These are phyloP conservation scores for Herpetomonas samuelpessoai DNA, from an alignment of 208 protist genomes.

Conservation along the genomic window DNA sequence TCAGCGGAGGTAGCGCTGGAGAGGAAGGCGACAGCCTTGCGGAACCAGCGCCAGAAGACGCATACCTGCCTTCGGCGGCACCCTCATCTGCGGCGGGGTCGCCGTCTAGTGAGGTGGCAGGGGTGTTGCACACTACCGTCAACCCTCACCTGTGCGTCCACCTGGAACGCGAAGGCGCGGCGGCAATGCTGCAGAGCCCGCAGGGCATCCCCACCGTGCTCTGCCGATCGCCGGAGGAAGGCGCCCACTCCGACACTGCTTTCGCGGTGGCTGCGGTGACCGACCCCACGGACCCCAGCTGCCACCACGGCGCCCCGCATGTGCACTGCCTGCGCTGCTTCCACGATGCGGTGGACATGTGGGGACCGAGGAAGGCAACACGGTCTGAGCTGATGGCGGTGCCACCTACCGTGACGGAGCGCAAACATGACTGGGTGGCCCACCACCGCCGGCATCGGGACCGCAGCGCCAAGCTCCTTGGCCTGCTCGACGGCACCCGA, in stretches of 20 bases:
- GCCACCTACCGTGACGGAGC: slow-evolving; percentile 13
- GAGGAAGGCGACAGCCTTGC: background rate
- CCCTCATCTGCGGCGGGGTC: no score
- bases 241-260: background rate
- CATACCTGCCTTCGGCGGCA: no score
- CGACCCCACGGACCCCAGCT: background rate
- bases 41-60: no score
- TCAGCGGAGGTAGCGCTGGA: background rate
- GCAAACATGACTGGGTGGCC: background rate
- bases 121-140: no score
- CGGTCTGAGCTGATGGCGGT: background rate
- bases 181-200: background rate
- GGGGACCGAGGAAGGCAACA: slow-evolving; percentile 4
- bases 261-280: background rate
- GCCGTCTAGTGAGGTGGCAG: no score
- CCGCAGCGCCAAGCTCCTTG: slow-evolving; percentile 18
- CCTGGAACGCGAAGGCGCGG: slow-evolving; percentile 40
- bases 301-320: slow-evolving; percentile 19
- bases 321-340: slow-evolving; percentile 60
- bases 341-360: slow-evolving; percentile 8
- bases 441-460: slow-evolving; percentile 17
- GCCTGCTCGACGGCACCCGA: slow-evolving; percentile 28
- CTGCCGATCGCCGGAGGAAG: slow-evolving; percentile 12
- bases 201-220: slow-evolving; percentile 19
- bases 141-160: slow-evolving; percentile 41